Evolutionary conservation across 192 early-diverging fungal species (phyloP).

Genomic region (Pilaira anomala): DNA sequence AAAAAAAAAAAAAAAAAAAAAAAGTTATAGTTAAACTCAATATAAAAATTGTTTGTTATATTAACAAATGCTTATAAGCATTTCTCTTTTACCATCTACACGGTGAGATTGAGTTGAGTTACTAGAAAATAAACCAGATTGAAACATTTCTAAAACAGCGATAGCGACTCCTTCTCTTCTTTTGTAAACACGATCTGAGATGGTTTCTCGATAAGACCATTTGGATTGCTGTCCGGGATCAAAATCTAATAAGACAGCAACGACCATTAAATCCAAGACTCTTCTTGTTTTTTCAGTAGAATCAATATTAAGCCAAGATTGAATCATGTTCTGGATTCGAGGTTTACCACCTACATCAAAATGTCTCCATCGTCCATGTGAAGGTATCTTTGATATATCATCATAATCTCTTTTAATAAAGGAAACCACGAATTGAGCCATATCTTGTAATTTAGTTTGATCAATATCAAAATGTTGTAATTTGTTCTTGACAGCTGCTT

Average conservation of each 20-base stretch:
- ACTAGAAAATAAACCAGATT: conserved; percentile 71
- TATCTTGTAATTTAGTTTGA: conserved; percentile 56
- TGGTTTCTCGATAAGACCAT: conserved; percentile 69
- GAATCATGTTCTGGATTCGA: conserved; percentile 48
- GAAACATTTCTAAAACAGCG: conserved; percentile 81
- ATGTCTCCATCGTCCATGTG: conserved; percentile 85
- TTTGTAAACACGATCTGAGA: conserved; percentile 44
- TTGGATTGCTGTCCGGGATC: conserved; percentile 64
- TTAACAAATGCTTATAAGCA: too few relatives aligned
- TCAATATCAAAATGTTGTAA: conserved; percentile 78
- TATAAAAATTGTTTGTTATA: too few relatives aligned
- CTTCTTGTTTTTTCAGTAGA: conserved; percentile 60
- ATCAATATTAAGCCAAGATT: conserved; percentile 42
- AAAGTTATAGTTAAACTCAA: too few relatives aligned
- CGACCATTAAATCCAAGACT: conserved; percentile 78
- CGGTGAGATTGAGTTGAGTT: conserved; percentile 55
- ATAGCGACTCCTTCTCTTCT: conserved; percentile 84
- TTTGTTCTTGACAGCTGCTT: conserved; percentile 47
- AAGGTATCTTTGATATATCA: conserved; percentile 67
- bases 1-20: neutral
- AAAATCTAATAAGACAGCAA: conserved; percentile 84
- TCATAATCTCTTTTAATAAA: conserved; percentile 40
- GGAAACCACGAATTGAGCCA: conserved; percentile 63
- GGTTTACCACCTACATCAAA: conserved; percentile 61
- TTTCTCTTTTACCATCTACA: conserved; percentile 72